Conservation (phyloP, 176 grass and related monocot genomes). For the Sorghum bicolor region DNA sequence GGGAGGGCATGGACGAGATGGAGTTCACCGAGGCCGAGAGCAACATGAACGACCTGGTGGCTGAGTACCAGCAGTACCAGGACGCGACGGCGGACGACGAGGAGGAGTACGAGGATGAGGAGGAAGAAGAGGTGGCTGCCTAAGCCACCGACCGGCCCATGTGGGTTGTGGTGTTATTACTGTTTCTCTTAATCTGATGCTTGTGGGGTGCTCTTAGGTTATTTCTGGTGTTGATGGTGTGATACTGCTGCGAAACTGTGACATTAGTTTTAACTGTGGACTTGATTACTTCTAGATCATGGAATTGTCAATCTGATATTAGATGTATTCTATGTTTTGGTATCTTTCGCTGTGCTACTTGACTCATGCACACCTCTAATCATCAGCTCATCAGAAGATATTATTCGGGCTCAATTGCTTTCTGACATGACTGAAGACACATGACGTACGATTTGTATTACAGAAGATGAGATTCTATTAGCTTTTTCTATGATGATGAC, state of each 20-base stretch:
- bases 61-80: slow-evolving; percentile 71
- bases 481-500: too few relatives aligned
- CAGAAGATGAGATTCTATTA: too few relatives aligned
- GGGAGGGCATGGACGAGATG: slow-evolving; percentile 99
- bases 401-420: too few relatives aligned
- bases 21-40: slow-evolving; percentile 86
- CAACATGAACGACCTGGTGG: slow-evolving; percentile 76
- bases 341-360: not conserved
- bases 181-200: not conserved
- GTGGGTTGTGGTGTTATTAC: slow-evolving; percentile 1
- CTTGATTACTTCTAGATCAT: slow-evolving; percentile 14
- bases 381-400: too few relatives aligned
- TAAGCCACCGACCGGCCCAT: slow-evolving; percentile 23
- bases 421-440: too few relatives aligned
- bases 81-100: slow-evolving; percentile 55
- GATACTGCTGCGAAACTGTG: slow-evolving; percentile 1
- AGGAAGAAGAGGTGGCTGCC: slow-evolving; percentile 35
- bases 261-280: slow-evolving; percentile 21
- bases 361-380: too few relatives aligned
- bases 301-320: not conserved
- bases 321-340: not conserved
- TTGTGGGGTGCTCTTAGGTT: slow-evolving; percentile 6
- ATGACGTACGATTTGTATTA: too few relatives aligned
- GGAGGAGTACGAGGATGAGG: slow-evolving; percentile 41
- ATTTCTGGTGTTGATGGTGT: not conserved